Percentiles rank a stretch among this genome's conserved stretches.
phyloP scores from a whole-genome alignment of 306 rosid genomes.

The Sechiopsis laciniata region DNA sequence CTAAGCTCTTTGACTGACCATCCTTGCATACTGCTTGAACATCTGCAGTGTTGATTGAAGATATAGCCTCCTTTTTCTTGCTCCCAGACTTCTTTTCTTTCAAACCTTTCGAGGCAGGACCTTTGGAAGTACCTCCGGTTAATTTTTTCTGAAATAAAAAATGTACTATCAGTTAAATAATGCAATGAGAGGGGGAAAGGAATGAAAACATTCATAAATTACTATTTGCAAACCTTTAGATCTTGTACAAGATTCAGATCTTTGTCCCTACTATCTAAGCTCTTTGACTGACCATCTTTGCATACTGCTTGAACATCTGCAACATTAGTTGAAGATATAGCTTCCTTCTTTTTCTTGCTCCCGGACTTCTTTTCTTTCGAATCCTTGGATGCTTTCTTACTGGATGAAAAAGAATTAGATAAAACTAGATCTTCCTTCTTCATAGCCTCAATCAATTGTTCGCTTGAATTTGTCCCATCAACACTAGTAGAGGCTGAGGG shows the following conservation, averaged over 20 bases:
- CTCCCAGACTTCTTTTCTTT: slow-evolving; percentile 35
- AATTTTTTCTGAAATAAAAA: slow-evolving; percentile 42
- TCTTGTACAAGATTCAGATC: slow-evolving; percentile 22
- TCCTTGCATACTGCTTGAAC: slow-evolving; percentile 28
- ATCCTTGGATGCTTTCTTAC: slow-evolving; percentile 29
- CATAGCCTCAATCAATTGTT: slow-evolving; percentile 24
- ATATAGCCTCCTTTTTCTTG: slow-evolving; percentile 42
- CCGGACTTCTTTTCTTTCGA: slow-evolving; percentile 31
- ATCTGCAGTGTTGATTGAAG: slow-evolving; percentile 28
- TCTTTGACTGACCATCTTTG: slow-evolving; percentile 34
- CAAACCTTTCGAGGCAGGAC: slow-evolving; percentile 27
- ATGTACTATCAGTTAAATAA: slow-evolving; percentile 37
- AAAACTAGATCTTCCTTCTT: slow-evolving; percentile 23
- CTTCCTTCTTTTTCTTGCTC: slow-evolving; percentile 44
- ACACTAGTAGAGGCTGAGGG: slow-evolving; percentile 30
- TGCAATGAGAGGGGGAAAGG: slow-evolving; percentile 17
- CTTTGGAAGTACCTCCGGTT: slow-evolving; percentile 6
- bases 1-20: slow-evolving; percentile 33
- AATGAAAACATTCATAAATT: slow-evolving; percentile 11
- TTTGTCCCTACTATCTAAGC: slow-evolving; percentile 20
- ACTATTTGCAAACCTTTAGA: slow-evolving; percentile 43
- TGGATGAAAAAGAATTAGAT: slow-evolving; percentile 16
- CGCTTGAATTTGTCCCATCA: slow-evolving; percentile 23
- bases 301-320: slow-evolving; percentile 29
- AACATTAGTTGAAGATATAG: slow-evolving; percentile 26